Base-by-base conservation (phyloP, 768 basidiomycete species). In the Lenzites betulinus region DNA sequence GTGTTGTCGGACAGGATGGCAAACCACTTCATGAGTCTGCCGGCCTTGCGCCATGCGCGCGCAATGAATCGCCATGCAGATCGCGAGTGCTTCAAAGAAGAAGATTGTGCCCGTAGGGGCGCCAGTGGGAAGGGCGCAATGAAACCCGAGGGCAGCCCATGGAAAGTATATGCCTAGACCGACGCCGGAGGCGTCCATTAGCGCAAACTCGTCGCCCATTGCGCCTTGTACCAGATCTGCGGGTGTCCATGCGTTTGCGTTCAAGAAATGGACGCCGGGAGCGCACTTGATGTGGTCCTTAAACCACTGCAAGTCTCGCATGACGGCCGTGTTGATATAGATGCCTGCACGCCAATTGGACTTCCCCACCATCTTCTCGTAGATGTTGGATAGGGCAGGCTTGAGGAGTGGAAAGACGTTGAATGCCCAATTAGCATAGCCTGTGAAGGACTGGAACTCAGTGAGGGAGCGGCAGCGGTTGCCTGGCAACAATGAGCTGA, bases 391-490 rank as follows among this genome's bases (percentile, higher is more conserved):
- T n/a, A n/a, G n/a, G 57, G 51, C 78, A 78, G 6, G 72, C 9
- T 6, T 62, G 52, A 4, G 47, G 63, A 4, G 78, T 66, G 1
- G 58, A 66, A 0, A 76, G 77, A 0, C 66, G 1, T 79, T 79
- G 30, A 79, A 64, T 0, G 53, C 52, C 78, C 79, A 81, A 54
- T 79, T 81, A 13, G 75, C 39, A 63, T 70, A 75, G 0, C 79
- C 79, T 0, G 70, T 71, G 1, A 79, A 54, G 0, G 41, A 39
- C 51, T 76, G 75, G 22, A 71, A 78, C 0, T 75, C 67, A 2
- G 63, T 36, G 2, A 71, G 64, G 11, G 63, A 3, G 11, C 51
- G 51, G 1, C 54, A 44, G 3, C 54, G 50, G 12, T 35, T 30
- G 15, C 23, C 25, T 3, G 35, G 30, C 0, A 28, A 8, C 42